Evolutionary conservation across 2,329 filamentous ascomycete species (phyloP), one percentile per base, ranked within the genome.

Genomic region (Penicillium hesseltinei): DNA sequence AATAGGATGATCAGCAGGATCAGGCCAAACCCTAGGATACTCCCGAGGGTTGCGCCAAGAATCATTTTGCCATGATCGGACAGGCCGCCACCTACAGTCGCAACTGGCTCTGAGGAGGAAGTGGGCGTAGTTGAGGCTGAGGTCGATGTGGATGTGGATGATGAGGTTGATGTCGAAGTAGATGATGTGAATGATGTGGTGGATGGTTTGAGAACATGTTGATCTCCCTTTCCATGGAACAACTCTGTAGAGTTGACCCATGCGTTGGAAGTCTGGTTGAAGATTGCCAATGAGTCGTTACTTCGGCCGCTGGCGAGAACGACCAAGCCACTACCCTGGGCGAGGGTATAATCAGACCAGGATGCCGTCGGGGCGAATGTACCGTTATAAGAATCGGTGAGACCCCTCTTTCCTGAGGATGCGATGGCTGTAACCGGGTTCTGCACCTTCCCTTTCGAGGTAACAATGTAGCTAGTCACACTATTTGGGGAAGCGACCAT

Each of bases 31-130:
- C 89, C 91, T 51, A 90, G 83, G 23, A 96, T 86, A n/a, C 88
- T 86, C 13, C 92, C 92, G 1, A 97, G 81, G 0, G 90, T 90
- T 50, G 90, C 90, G 35, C 90, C 92, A 1, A 97, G 81, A 29
- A 96, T 88, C 8, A 85, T 85, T 64, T 81, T 75, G 25, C 68
- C 68, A 39, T 69, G 61, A 36, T 58, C 64, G 31, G 67, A 71
- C 25, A 71, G 60, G 27, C 66, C 63, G 59, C 69, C 63, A 54
- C 65, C 64, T 40, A 69, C 71, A 29, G 69, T 71, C 39, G 75
- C 73, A 25, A 71, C 69, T 27, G 71, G 60, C n/a, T 70, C 51
- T 13, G 65, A 57, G 39, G 73, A 63, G 17, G 73, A 63, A 5
- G 76, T 68, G 13, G 71, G 64, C 35, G 68, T 62, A 15, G 58